Conservation (phyloP, 2,329 filamentous ascomycete species). For the Periconia macrospinosa region DNA sequence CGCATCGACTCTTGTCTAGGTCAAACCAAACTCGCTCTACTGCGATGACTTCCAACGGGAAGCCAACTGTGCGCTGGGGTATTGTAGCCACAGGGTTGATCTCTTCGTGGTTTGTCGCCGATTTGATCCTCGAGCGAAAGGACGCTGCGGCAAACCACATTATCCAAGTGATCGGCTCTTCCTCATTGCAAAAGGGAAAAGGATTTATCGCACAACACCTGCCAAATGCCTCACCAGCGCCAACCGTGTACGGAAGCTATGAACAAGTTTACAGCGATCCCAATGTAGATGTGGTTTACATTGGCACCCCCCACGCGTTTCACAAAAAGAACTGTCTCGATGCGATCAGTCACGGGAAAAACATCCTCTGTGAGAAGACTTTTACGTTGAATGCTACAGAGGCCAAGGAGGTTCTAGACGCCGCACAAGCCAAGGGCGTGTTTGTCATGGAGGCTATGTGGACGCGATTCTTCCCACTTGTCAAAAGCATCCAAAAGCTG, state of each 20-base stretch:
- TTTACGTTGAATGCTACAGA: conserved; percentile 79
- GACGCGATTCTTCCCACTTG: conserved; percentile 84
- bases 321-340: conserved; percentile 86
- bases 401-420: conserved; percentile 68
- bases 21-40: no score
- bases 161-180: conserved; percentile 18
- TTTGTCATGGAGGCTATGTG: conserved; percentile 64
- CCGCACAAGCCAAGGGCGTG: conserved; percentile 63
- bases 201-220: conserved; percentile 9
- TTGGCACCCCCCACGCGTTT: conserved; percentile 83
- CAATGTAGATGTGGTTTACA: conserved; percentile 79
- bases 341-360: conserved; percentile 74
- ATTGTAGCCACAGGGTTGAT: conserved; percentile 11
- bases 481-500: conserved; percentile 68
- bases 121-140: conserved; percentile 6
- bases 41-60: not conserved
- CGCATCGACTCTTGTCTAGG: no score
- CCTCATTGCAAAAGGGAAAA: conserved; percentile 13
- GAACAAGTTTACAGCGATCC: conserved; percentile 73
- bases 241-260: conserved; percentile 74
- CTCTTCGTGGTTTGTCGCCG: conserved; percentile 10
- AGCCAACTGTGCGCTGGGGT: conserved; percentile 4
- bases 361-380: conserved; percentile 84
- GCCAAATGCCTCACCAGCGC: conserved; percentile 50
- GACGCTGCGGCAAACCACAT: conserved; percentile 16